Base-by-base conservation (phyloP, 2,329 filamentous ascomycete species). In the Diaporthe sp. region DNA sequence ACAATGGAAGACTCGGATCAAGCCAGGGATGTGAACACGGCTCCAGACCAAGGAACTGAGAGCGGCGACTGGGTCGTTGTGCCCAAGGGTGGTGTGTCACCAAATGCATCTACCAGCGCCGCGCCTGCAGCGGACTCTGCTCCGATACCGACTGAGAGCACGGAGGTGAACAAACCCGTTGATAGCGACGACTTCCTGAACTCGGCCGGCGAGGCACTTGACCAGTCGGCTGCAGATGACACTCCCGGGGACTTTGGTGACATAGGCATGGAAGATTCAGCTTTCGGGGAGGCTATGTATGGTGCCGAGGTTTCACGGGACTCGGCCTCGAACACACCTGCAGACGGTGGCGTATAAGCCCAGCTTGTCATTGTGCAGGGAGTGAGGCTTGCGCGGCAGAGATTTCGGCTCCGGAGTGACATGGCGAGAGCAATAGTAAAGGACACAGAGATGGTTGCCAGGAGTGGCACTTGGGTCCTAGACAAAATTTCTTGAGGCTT, bases 201-300 rank as follows among this genome's bases (percentile, higher is more conserved):
- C 82, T 92, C 92, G 34, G 93, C 93, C 0, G 93, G 92, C 20
- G 93, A 95, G 80, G 93, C 92, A 4, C 85, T 95, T 49, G 91
- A 90, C 57, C 89, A 90, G 22, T 89, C 90, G 20, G 87, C 90
- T 70, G 82, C 88, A 42, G 87, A 87, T 55, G 83, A 81, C 5
- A 82, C 80, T 1, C 85, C 82, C 2, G 87, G 85, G 5, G 88
- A 87, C 42, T 83, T 90, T 6, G 90, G 86, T 31, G 90, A 91
- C 57, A 90, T 89, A 12, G 93, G 93, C 77, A 90, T 95, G 86
- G 93, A 95, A 63, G 93, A 95, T 80, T 95, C 93, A 49, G 94
- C 94, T 1, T 97, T 97, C 85, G 94, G 94, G 3, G 94, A 97
- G 79, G 94, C 94, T 0, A 95, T 96, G 84, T 94, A 95, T 79